Base-by-base conservation (phyloP, 164 flowering plant species). In the Liquidambar formosana region DNA sequence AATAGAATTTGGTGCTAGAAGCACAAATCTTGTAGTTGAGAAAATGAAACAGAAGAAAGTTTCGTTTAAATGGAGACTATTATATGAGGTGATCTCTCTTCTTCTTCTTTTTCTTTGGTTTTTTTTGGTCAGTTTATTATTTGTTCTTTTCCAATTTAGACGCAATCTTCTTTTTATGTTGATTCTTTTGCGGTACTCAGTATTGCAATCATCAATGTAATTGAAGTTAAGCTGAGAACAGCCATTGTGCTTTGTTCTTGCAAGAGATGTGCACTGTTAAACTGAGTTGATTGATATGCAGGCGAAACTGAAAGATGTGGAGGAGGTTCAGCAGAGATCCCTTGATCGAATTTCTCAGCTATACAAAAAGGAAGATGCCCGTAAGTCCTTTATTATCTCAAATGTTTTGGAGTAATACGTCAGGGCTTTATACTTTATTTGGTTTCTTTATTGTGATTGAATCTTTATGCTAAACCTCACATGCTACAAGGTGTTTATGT, bases 281-380 rank as follows among this genome's bases (percentile, higher is more conserved):
- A 41, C 14, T 54, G 14, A n/a, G 9, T 33, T 71, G 28, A 41
- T 44, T 52, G 56, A 1, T 49, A 52, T 76, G 68, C 78, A 95
- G 98, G 96, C 94, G 22, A 89, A 92, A 62, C 9, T 79, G 75
- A 84, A 88, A 75, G 90, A 78, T 11, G 14, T 76, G 74, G 83
- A 84, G 46, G 82, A 84, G 66, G 81, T 72, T 63, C 82, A 87
- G 70, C 64, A 84, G 47, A 72, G 76, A 75, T 77, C 85, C 10
- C 61, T 72, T 51, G 88, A 82, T 57, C 75, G 88, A 63, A 48
- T 95, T 15, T 87, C 74, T 73, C 65, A 87, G 76, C 73, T 63
- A 19, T 91, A 86, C 67, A 66, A 77, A 79, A 75, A 85, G 49
- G 92, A 81, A 84, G 77, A 68, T 76, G 85, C 72, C 14, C 76